Percentiles rank a stretch among this genome's conserved stretches.
These are phyloP conservation scores for Litchi chinensis DNA, from an alignment of 345 rosid species.

Conservation along the genomic window DNA sequence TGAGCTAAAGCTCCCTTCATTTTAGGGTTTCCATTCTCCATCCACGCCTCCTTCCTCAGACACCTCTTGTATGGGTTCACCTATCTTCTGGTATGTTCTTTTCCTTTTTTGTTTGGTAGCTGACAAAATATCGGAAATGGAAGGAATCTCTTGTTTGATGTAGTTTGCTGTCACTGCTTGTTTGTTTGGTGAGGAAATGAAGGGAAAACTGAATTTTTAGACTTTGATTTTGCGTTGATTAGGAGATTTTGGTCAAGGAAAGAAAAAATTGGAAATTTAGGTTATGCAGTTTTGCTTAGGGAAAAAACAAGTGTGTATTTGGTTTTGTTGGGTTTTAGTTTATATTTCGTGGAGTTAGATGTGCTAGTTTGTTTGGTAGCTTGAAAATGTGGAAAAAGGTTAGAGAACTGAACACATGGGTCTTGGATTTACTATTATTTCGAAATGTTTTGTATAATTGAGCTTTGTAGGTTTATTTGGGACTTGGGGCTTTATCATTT, in stretches of 20 bases:
- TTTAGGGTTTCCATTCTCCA: conserved; percentile 31
- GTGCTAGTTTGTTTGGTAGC: not conserved
- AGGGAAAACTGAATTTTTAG: not conserved
- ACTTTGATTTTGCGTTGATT: not conserved
- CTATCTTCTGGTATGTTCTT: conserved; percentile 46
- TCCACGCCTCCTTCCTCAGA: too few relatives aligned
- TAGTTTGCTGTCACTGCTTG: not conserved
- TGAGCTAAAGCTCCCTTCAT: conserved; percentile 18
- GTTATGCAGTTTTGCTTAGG: not conserved
- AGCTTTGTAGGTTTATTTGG: not conserved
- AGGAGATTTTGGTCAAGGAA: not conserved
- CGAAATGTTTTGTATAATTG: not conserved
- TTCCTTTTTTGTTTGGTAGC: conserved; percentile 18
- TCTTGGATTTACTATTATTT: not conserved
- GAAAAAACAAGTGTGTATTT: not conserved
- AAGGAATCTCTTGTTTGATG: conserved; percentile 10
- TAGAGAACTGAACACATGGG: not conserved
- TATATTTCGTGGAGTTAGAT: not conserved
- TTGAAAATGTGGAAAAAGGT: not conserved
- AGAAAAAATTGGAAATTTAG: not conserved
- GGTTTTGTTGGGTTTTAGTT: not conserved
- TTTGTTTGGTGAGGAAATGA: conserved; percentile 22
- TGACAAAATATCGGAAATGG: conserved; percentile 14
- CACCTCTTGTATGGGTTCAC: conserved; percentile 36
- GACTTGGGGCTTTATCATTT: not conserved